Conservation (phyloP, 1,284 basidiomycete genomes). For the Serendipita sp. region DNA sequence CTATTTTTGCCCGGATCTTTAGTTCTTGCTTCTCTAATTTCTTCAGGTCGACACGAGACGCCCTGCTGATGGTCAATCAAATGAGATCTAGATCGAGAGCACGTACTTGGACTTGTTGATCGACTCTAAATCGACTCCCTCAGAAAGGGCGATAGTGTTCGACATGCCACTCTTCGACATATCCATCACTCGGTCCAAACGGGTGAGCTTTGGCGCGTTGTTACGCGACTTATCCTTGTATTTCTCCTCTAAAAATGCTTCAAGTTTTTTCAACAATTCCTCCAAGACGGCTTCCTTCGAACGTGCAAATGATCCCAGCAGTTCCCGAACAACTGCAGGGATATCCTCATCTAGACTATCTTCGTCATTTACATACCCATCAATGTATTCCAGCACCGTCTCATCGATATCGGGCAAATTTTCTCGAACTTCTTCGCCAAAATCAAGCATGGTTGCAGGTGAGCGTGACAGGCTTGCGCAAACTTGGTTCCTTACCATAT, state of each 20-base stretch:
- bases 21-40: constrained; percentile 98
- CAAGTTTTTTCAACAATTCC: not conserved
- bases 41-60: constrained; percentile 91
- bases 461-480: not conserved
- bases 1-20: constrained; percentile 94
- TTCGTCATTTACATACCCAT: constrained; percentile 3
- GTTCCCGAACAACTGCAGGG: not conserved
- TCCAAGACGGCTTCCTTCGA: not conserved
- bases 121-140: constrained; percentile 85
- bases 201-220: not conserved
- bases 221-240: constrained; percentile 2
- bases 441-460: not conserved
- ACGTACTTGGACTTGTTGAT: constrained; percentile 87
- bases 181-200: constrained; percentile 87
- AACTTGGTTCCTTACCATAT: not conserved
- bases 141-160: constrained; percentile 68
- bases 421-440: constrained; percentile 2
- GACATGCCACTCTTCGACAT: constrained; percentile 83
- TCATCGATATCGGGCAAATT: constrained; percentile 5
- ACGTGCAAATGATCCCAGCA: constrained; percentile 3
- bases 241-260: not conserved
- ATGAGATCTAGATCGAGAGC: not conserved
- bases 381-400: not conserved
- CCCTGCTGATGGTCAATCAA: constrained; percentile 31
- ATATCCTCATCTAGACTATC: constrained; percentile 6